A percentile compares a stretch with the other conserved stretches of the same genome.
Evolutionary conservation across 345 rosid species (phyloP).

Genomic region (Cardamine occulta): DNA sequence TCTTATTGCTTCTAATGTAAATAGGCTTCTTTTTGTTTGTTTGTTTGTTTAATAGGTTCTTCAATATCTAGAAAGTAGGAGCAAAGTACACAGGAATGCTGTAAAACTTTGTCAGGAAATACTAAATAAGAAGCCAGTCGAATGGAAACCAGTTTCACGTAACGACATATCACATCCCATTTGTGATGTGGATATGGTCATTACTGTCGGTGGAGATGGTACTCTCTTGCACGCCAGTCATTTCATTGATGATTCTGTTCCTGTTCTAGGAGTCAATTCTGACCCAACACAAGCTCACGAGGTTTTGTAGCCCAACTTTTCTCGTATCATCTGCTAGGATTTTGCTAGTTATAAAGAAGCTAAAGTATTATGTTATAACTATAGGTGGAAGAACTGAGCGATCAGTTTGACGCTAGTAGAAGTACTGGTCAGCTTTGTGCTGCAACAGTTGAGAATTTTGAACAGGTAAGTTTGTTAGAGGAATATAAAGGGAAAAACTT

Average conservation of each 20-base stretch:
- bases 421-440: constrained; percentile 91
- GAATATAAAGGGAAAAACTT: background rate
- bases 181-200: constrained; percentile 75
- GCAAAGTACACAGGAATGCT: constrained; percentile 71
- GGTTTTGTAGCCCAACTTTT: constrained; percentile 45
- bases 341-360: background rate
- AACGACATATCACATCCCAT: constrained; percentile 56
- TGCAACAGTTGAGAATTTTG: constrained; percentile 77
- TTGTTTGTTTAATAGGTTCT: constrained; percentile 47
- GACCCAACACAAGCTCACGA: constrained; percentile 85
- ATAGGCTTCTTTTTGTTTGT: background rate
- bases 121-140: constrained; percentile 63
- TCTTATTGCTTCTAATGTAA: constrained; percentile 8
- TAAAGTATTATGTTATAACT: background rate
- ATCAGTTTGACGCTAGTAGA: constrained; percentile 86
- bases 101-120: constrained; percentile 68
- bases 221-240: constrained; percentile 95
- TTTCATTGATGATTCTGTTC: constrained; percentile 74
- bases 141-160: constrained; percentile 69
- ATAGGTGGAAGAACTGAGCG: constrained; percentile 65
- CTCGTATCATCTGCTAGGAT: background rate
- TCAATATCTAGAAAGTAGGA: constrained; percentile 69
- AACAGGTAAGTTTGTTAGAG: constrained; percentile 56
- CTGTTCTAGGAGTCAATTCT: constrained; percentile 86
- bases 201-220: constrained; percentile 94